These are phyloP conservation scores for Vanrija pseudolonga DNA, from an alignment of 1,284 basidiomycete species.

Conservation along the genomic window DNA sequence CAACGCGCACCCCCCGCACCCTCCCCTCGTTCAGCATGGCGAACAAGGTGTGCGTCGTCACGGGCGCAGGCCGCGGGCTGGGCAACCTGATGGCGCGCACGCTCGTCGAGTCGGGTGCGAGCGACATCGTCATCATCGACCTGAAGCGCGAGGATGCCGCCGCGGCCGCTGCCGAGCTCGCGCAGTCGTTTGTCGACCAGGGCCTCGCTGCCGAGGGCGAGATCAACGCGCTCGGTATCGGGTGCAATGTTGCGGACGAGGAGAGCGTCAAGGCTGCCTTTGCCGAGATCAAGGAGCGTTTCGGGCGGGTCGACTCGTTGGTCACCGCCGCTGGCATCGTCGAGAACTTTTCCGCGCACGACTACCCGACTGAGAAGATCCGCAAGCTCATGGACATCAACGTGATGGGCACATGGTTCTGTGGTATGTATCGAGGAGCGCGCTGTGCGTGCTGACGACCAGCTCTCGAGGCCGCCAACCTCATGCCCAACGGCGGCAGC, in stretches of 20 bases:
- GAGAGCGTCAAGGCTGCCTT: slow-evolving; percentile 70
- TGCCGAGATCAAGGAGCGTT: slow-evolving; percentile 62
- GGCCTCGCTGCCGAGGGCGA: slow-evolving; percentile 55
- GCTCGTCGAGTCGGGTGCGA: slow-evolving; percentile 78
- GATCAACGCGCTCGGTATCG: slow-evolving; percentile 70
- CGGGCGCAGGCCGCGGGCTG: slow-evolving; percentile 87
- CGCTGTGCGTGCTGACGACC: no score
- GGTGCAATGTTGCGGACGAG: slow-evolving; percentile 86
- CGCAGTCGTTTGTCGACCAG: slow-evolving; percentile 56
- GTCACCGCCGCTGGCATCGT: slow-evolving; percentile 89
- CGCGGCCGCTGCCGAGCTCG: slow-evolving; percentile 69
- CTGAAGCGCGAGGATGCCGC: slow-evolving; percentile 70
- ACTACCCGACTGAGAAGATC: slow-evolving; percentile 81
- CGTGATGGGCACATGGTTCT: slow-evolving; percentile 79
- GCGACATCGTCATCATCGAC: slow-evolving; percentile 77
- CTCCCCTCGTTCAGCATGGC: slow-evolving; percentile 43
- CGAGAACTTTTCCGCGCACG: slow-evolving; percentile 85
- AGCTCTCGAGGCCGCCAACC: slow-evolving; percentile 80
- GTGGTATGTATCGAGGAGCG: slow-evolving; percentile 40
- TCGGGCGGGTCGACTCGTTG: slow-evolving; percentile 59
- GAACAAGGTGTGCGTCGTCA: slow-evolving; percentile 79
- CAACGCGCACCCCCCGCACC: slow-evolving; percentile 33
- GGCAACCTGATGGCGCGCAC: slow-evolving; percentile 85
- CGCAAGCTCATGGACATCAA: slow-evolving; percentile 86
- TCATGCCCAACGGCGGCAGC: slow-evolving; percentile 59